These are phyloP conservation scores for Boletus barrowsii DNA, from an alignment of 768 basidiomycete species.

Conservation along the genomic window DNA sequence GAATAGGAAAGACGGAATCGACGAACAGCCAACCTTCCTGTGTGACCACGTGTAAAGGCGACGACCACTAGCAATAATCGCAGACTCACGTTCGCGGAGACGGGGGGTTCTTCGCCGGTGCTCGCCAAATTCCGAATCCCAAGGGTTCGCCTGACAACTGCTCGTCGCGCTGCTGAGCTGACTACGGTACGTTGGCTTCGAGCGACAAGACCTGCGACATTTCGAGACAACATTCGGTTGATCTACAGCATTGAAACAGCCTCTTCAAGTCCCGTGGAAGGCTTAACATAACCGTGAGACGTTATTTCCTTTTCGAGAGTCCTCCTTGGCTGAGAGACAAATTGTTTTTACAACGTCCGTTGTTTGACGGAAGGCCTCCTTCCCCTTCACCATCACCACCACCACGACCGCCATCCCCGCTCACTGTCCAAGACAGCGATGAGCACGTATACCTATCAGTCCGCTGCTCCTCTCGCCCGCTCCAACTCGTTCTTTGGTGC, in stretches of 20 bases:
- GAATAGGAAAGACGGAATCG: constrained; percentile 76
- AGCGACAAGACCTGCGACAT: constrained; percentile 3
- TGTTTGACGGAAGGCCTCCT: constrained; percentile 16
- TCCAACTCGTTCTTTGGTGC: constrained; percentile 59
- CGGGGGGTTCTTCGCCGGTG: not conserved
- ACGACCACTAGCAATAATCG: constrained; percentile 9
- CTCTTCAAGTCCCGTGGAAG: too few species aligned
- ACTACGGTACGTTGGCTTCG: not conserved
- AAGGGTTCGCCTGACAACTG: not conserved
- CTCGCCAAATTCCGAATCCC: constrained; percentile 8
- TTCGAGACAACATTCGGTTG: constrained; percentile 17
- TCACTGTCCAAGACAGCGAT: constrained; percentile 22
- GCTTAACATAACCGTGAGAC: constrained; percentile 8
- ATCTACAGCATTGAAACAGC: too few species aligned
- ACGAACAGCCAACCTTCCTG: constrained; percentile 64
- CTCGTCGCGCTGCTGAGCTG: constrained; percentile 1
- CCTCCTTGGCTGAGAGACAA: constrained; percentile 1
- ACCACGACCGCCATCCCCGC: constrained; percentile 15
- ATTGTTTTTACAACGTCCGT: constrained; percentile 19
- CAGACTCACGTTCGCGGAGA: constrained; percentile 19
- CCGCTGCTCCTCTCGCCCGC: constrained; percentile 41
- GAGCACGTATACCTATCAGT: constrained; percentile 30
- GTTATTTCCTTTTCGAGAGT: constrained; percentile 4
- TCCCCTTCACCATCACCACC: constrained; percentile 20
- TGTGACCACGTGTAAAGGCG: constrained; percentile 8